Evolutionary conservation across 2,329 filamentous ascomycete genomes (phyloP).

Genomic region (Raffaelea deltoideospora): DNA sequence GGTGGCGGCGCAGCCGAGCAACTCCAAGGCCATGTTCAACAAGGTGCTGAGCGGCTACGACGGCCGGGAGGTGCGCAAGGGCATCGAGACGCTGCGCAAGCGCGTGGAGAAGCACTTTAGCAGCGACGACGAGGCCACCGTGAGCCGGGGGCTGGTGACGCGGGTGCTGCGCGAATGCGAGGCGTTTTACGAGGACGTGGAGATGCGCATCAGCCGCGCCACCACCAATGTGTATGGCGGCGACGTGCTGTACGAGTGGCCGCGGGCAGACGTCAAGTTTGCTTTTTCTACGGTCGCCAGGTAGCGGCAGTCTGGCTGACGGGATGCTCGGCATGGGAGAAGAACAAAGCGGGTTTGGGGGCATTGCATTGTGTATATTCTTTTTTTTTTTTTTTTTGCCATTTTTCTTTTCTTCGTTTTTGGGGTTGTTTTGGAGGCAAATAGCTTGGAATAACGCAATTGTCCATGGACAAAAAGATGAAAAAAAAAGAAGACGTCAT

Average conservation of each 20-base stretch:
- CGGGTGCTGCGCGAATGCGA: slow-evolving; percentile 47
- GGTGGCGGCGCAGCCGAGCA: slow-evolving; percentile 68
- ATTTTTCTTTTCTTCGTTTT: neutral
- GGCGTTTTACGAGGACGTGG: slow-evolving; percentile 45
- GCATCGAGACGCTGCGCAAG: slow-evolving; percentile 79
- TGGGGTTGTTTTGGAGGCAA: too few relatives aligned
- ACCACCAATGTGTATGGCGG: slow-evolving; percentile 50
- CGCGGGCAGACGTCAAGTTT: slow-evolving; percentile 44
- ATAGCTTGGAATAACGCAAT: too few relatives aligned
- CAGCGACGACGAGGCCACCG: slow-evolving; percentile 52
- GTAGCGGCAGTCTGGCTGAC: neutral
- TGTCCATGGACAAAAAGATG: too few relatives aligned
- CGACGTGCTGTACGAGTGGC: slow-evolving; percentile 51
- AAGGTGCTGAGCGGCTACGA: slow-evolving; percentile 74
- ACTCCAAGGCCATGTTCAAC: slow-evolving; percentile 70
- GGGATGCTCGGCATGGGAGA: neutral
- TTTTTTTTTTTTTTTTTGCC: neutral
- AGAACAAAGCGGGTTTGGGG: neutral
- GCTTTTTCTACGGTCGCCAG: slow-evolving; percentile 27
- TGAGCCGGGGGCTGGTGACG: slow-evolving; percentile 42
- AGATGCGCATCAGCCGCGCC: slow-evolving; percentile 42
- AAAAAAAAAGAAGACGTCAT: too few relatives aligned
- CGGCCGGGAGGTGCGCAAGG: slow-evolving; percentile 69
- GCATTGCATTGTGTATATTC: neutral
- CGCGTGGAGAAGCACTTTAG: slow-evolving; percentile 96